A percentile compares a stretch with the other conserved stretches of the same genome.
Conservation (phyloP, 2,329 filamentous ascomycete genomes). For the Tympanopsis confertula region DNA sequence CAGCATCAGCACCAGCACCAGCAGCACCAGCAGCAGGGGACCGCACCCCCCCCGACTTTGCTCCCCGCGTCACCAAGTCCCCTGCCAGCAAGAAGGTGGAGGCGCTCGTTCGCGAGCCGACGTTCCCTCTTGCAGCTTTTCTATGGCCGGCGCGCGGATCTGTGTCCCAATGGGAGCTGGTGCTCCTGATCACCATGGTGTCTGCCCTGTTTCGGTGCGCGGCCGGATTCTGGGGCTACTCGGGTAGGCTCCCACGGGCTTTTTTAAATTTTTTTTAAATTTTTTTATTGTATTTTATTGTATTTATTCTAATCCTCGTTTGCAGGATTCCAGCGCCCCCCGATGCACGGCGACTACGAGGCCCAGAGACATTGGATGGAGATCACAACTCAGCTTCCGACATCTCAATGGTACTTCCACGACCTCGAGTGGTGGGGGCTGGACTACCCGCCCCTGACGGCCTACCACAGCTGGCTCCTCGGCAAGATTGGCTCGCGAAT, state of each 20-base stretch:
- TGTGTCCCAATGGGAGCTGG: slow-evolving; percentile 79
- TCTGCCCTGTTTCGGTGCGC: slow-evolving; percentile 91
- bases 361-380: slow-evolving; percentile 99
- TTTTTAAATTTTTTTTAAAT: slow-evolving; percentile 1
- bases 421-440: slow-evolving; percentile 95
- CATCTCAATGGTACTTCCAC: slow-evolving; percentile 96
- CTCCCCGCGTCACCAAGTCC: not conserved
- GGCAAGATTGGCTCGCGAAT: slow-evolving; percentile 74
- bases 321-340: slow-evolving; percentile 65
- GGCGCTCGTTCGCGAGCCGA: slow-evolving; percentile 44
- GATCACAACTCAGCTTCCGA: slow-evolving; percentile 74
- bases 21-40: not conserved
- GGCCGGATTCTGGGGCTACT: slow-evolving; percentile 87
- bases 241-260: slow-evolving; percentile 42
- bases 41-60: not conserved
- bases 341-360: slow-evolving; percentile 95
- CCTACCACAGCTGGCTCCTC: slow-evolving; percentile 94
- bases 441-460: slow-evolving; percentile 93
- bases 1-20: not conserved
- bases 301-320: slow-evolving; percentile 4
- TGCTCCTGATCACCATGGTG: slow-evolving; percentile 79
- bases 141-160: slow-evolving; percentile 81
- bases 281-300: slow-evolving; percentile 5
- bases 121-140: slow-evolving; percentile 83
- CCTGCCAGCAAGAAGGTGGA: slow-evolving; percentile 20